Evolutionary conservation across 2,329 filamentous ascomycete species (phyloP), one percentile per base, ranked within the genome.

Genomic region (Nakataea oryzae): DNA sequence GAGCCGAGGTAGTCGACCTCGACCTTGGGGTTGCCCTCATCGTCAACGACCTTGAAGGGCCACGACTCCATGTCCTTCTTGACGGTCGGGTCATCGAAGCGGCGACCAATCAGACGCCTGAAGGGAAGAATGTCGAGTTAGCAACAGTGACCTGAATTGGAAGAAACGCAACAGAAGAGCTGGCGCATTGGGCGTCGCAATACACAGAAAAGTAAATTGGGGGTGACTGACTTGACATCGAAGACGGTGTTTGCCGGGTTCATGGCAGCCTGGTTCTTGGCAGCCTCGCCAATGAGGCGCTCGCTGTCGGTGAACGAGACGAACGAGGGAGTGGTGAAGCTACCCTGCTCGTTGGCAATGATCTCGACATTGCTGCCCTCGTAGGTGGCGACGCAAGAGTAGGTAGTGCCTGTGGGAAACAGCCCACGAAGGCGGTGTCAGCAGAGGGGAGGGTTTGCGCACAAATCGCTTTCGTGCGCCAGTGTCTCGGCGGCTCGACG

Each of bases 201-300:
- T 3, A 32, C 17, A 27, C 12, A 58, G 17, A 24, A 11, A 56
- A 29, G 13, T 24, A 54, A 34, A 29, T 13, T 17, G 54, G 58
- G 47, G 55, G 3, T 57, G 62, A 81, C 89, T 81, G 79, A 95
- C 92, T 97, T 99, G 86, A 96, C 90, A 81, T 99, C 95, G 82
- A 97, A 99, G 81, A 99, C 86, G 72, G 95, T 99, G 85, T 97
- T 97, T 76, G 80, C 79, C 67, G 95, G 95, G 90, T 99, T 99
- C 91, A 97, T 96, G 74, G 95, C 93, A 75, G 93, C 95, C 87
- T 97, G 93, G 86, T 99, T 99, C 90, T 97, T 99, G 75, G 95
- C 95, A 65, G 95, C 93, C 86, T 97, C 95, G 84, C 95, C 95
- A 75, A 97, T 97, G 81, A 99, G 83, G 80, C 95, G 93, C 86